Base-by-base conservation (phyloP, 1,284 basidiomycete genomes). In the Abortiporus biennis region DNA sequence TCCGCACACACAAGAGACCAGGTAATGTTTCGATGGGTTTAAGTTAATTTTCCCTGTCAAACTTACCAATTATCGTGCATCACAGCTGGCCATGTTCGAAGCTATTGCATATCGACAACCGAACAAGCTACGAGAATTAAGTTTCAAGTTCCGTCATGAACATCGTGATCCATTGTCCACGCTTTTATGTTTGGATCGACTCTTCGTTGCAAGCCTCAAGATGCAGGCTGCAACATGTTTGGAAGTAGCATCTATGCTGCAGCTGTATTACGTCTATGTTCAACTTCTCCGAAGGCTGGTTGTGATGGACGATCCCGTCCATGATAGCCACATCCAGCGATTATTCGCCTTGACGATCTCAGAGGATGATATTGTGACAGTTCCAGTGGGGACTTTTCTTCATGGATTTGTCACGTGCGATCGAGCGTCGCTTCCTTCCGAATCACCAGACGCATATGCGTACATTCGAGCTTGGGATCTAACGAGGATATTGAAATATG, bases 121-220 rank as follows among this genome's bases (percentile, higher is more conserved):
- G 3, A 20, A 21, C 2, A 30, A 44, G 4, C 61, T 75, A 11
- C 49, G 54, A 21, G 3, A 42, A 12, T 50, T 68, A 36, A 54
- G 59, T 24, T 15, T 51, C 19, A 37, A 23, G 15, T 64, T 70
- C 33, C 43, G 40, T 11, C 2, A 53, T 4, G 17, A 24, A 0
- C 42, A 46, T 5, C 38, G 50, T 1, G 66, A 67, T 44, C 31
- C 37, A 3, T 38, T 62, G 2, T 62, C 69, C 0, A 65, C 67
- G 6, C 47, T 71, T 0, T 56, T 74, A 8, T 73, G 71, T 38
- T 48, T 74, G 3, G 67, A 73, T 48, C 63, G 66, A 42, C 54
- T 53, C 21, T 75, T 73, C 49, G 40, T 39, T 2, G 43, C 42
- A 21, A 40, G 48, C 1, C 45, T 55, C 8, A 43, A 48, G 6